Evolutionary conservation across 1,284 basidiomycete species (phyloP).

Genomic region (Coniophora puteana): DNA sequence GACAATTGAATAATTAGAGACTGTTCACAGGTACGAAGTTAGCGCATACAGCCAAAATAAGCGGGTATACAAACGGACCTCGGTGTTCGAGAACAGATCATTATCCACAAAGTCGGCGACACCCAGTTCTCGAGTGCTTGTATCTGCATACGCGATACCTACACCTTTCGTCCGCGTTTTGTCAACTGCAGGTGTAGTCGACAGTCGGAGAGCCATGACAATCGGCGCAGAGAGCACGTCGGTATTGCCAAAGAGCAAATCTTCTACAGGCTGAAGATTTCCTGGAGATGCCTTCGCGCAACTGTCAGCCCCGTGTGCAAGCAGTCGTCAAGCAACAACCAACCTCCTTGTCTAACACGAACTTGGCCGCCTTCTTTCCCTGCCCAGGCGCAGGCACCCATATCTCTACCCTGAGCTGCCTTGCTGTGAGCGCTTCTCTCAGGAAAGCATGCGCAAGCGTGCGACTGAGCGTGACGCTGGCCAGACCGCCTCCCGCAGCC

Average conservation of each 20-base stretch:
- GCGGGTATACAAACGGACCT: conserved; percentile 57
- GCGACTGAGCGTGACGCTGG: conserved; percentile 77
- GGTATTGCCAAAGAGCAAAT: conserved; percentile 83
- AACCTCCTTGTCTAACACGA: conserved; percentile 79
- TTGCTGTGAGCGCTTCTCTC: conserved; percentile 85
- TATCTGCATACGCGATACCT: conserved; percentile 77
- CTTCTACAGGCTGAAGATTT: conserved; percentile 92
- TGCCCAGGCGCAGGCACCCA: conserved; percentile 74
- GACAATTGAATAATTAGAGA: conserved; percentile 95
- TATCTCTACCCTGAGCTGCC: conserved; percentile 94
- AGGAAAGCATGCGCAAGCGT: conserved; percentile 86
- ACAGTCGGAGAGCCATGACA: conserved; percentile 85
- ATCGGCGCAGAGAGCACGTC: conserved; percentile 88
- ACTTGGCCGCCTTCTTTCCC: conserved; percentile 73
- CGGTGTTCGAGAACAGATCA: conserved; percentile 93
- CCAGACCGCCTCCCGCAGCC: conserved; percentile 55
- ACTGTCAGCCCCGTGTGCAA: not conserved
- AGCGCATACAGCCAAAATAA: not conserved
- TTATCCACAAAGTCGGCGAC: conserved; percentile 92
- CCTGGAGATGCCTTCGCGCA: conserved; percentile 84
- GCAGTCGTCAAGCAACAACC: too few relatives aligned
- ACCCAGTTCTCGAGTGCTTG: conserved; percentile 69
- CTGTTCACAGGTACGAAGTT: conserved; percentile 35
- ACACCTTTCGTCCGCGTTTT: conserved; percentile 60
- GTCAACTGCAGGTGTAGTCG: conserved; percentile 44